Evolutionary conservation across 2,329 filamentous ascomycete species (phyloP).

Genomic region (Pseudogymnoascus sp.): DNA sequence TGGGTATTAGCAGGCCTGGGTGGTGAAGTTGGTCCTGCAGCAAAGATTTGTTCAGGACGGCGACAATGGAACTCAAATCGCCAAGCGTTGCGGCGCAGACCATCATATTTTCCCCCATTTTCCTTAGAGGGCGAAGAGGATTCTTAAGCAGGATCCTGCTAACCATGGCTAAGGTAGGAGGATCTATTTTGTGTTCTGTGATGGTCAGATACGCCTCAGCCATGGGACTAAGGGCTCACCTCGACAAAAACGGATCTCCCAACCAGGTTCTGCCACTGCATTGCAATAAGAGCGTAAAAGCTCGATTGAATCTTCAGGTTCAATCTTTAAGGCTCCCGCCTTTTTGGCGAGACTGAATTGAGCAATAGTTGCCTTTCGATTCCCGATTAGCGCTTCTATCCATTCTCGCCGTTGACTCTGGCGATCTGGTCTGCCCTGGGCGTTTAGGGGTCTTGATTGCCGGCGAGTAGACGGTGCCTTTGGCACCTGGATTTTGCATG

Average conservation of each 20-base stretch:
- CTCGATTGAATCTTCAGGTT: conserved; percentile 19
- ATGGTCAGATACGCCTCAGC: neutral
- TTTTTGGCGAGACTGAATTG: conserved; percentile 1
- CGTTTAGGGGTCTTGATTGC: neutral
- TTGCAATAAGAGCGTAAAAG: conserved; percentile 19
- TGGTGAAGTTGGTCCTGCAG: conserved; percentile 7
- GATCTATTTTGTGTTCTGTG: conserved; percentile 21
- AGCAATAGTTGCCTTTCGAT: neutral
- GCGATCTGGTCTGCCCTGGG: neutral
- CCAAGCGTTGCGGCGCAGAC: conserved; percentile 23
- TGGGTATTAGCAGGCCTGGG: conserved; percentile 8
- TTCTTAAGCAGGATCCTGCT: conserved; percentile 21
- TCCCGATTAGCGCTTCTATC: neutral
- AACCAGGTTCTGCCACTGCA: neutral
- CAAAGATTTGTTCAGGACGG: conserved; percentile 18
- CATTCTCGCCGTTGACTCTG: neutral
- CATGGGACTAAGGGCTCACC: conserved; percentile 12
- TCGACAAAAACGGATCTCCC: conserved; percentile 8
- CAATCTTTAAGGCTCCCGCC: conserved; percentile 19
- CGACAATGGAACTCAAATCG: conserved; percentile 22
- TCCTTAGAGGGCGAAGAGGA: conserved; percentile 13
- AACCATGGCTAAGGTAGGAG: conserved; percentile 19
- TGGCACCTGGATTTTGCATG: neutral
- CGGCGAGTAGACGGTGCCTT: neutral
- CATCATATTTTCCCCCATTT: conserved; percentile 20